phyloP scores from a whole-genome alignment of 1,284 basidiomycete species.

The Rhizoctonia solani region DNA sequence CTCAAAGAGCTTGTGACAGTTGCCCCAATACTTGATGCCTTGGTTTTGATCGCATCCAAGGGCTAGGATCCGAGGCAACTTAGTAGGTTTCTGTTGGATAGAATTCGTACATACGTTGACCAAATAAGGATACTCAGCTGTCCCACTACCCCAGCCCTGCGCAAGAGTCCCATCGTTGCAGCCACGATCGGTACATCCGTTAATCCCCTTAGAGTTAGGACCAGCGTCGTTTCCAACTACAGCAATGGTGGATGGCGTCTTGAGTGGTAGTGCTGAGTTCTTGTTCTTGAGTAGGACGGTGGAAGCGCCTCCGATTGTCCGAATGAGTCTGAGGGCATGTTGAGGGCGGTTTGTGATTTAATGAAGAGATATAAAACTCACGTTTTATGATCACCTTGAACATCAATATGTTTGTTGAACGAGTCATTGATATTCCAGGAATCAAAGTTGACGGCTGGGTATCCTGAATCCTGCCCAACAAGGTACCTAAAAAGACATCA shows the following conservation, averaged over 20 bases:
- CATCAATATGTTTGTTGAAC: conserved; percentile 58
- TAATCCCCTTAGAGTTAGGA: conserved; percentile 40
- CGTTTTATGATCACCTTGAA: conserved; percentile 66
- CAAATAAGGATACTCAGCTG: conserved; percentile 53
- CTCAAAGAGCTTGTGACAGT: conserved; percentile 52
- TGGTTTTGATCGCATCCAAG: conserved; percentile 44
- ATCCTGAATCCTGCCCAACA: conserved; percentile 64
- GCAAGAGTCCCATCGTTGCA: conserved; percentile 40
- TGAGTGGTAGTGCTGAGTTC: conserved; percentile 61
- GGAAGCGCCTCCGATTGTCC: conserved; percentile 68
- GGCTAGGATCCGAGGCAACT: conserved; percentile 49
- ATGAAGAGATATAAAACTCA: conserved; percentile 41
- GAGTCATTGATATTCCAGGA: conserved; percentile 50
- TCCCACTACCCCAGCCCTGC: conserved; percentile 51
- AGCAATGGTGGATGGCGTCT: conserved; percentile 55
- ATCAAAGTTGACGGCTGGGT: conserved; percentile 59
- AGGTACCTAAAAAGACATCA: conserved; percentile 51
- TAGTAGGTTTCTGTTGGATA: not conserved
- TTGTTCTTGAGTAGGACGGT: conserved; percentile 77
- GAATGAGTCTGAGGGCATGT: conserved; percentile 54
- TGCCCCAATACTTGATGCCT: conserved; percentile 51
- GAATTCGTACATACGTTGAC: conserved; percentile 2
- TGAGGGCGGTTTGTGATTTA: conserved; percentile 7
- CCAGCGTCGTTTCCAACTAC: conserved; percentile 53
- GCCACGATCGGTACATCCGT: conserved; percentile 37